Conservation (phyloP, 108 stramenopile species). For the Pseudonitzschia delicatissima region DNA sequence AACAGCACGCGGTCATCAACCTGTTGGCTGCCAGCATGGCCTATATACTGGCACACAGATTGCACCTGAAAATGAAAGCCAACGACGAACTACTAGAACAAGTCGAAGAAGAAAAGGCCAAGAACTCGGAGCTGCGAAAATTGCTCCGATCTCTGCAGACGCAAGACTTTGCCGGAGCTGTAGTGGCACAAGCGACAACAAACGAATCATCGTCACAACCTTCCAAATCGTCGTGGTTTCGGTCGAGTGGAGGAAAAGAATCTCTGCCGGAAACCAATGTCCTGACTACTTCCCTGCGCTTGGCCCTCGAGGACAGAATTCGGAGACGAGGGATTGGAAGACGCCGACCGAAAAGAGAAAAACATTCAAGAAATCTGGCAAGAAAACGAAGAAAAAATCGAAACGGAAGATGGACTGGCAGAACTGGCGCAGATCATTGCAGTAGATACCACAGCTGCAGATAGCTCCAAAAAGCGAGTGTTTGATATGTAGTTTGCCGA, state of each 20-base stretch:
- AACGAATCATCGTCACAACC: background rate
- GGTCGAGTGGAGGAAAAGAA: background rate
- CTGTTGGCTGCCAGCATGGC: slow-evolving; percentile 21
- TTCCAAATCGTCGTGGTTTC: background rate
- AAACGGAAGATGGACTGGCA: background rate
- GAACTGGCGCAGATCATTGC: background rate
- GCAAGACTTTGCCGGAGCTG: slow-evolving; percentile 6
- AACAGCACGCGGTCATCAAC: slow-evolving; percentile 33
- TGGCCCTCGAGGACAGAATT: background rate
- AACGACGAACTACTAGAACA: slow-evolving; percentile 1
- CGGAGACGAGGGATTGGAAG: slow-evolving; percentile 10
- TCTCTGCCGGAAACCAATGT: background rate
- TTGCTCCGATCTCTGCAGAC: background rate
- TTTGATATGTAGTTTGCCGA: slow-evolving; percentile 9
- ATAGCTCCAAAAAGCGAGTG: background rate
- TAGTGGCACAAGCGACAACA: slow-evolving; percentile 4
- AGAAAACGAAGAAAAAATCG: slow-evolving; percentile 14
- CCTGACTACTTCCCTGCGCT: background rate
- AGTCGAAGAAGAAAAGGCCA: background rate
- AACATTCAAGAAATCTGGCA: slow-evolving; percentile 9
- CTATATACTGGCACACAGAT: slow-evolving; percentile 31
- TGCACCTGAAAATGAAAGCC: slow-evolving; percentile 17
- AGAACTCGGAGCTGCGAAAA: background rate
- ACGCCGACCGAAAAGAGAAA: slow-evolving; percentile 3
- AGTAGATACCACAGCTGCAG: background rate